Base-by-base conservation (phyloP, 1,139 yeast genomes). In the Blastobotrys serpentis region DNA sequence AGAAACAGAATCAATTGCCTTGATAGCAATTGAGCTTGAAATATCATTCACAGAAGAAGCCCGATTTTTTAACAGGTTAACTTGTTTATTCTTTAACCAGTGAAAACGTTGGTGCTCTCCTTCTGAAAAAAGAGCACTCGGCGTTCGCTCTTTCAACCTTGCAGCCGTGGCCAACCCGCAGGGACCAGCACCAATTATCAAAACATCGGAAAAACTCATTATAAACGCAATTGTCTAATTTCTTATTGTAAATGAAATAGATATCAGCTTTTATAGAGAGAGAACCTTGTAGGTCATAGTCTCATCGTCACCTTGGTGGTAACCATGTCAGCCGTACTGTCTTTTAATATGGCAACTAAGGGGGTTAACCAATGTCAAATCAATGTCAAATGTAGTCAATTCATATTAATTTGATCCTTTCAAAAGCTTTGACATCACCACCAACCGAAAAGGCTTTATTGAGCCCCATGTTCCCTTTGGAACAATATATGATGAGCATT, bases 31-130 rank as follows among this genome's bases (percentile, higher is more conserved):
- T 6, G 23, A 33, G 2, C 37, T 42, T 6, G 52, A 21, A 2
- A 47, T 4, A 16, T 38, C 30, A 16, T 45, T 49, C 4, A 43
- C 42, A n/a, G 26, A 22, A 11, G 38, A 16, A 11, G 49, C 42
- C 14, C 48, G 29, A 23, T 38, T 39, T 14, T 47, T 48, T n/a
- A 44, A 25, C 13, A 48, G 25, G 25, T 49, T 49, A 17, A 47
- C 37, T n/a, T 42, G 11, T 25, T 52, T 53, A 19, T 51, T 48
- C 32, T 38, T 44, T 10, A 53, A 49, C 56, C 55, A 53, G 32
- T 53, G 54, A 43, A 53, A 51, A n/a, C 56, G 41, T 32, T 53
- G 56, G 25, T 53, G 56, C 30, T 53, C 56, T 14, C 44, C 54
- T 26, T 53, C 56, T 5, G 56, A 51, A 46, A 45, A 53, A 19